Percentiles rank a stretch among this genome's conserved stretches.
Conservation (phyloP, 805 yeast genomes). For the Lachancea waltii region DNA sequence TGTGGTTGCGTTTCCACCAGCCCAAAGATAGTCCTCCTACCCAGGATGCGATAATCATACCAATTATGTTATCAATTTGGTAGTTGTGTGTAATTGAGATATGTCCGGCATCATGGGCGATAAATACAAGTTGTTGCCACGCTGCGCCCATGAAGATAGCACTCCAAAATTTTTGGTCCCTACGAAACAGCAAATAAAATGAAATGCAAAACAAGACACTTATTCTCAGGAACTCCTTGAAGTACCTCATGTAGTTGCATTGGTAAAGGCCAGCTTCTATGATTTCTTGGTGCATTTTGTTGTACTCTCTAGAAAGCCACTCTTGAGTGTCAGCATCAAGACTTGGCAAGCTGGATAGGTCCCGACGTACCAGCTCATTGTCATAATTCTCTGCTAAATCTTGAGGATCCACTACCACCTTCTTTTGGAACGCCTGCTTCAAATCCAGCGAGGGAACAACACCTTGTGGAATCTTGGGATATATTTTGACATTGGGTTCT, state of each 20-base stretch:
- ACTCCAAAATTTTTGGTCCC: conserved; percentile 42
- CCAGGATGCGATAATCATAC: conserved; percentile 67
- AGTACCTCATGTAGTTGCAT: conserved; percentile 69
- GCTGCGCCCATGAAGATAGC: conserved; percentile 65
- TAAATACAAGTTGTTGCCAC: conserved; percentile 87
- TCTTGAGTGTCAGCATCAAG: conserved; percentile 65
- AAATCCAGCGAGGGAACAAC: conserved; percentile 37
- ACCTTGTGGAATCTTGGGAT: conserved; percentile 49
- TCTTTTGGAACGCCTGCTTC: conserved; percentile 23
- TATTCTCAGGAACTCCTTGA: conserved; percentile 61
- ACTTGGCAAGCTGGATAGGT: conserved; percentile 51
- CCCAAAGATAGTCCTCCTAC: conserved; percentile 85
- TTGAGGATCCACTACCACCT: conserved; percentile 49
- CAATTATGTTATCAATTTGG: conserved; percentile 66
- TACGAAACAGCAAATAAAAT: conserved; percentile 40
- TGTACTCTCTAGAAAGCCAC: conserved; percentile 48
- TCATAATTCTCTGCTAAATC: conserved; percentile 52
- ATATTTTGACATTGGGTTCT: conserved; percentile 36
- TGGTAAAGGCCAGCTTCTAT: conserved; percentile 56
- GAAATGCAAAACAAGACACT: conserved; percentile 45
- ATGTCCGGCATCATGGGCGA: conserved; percentile 90
- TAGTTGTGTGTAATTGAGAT: conserved; percentile 75
- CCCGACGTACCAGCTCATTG: conserved; percentile 46
- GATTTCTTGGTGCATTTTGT: conserved; percentile 50
- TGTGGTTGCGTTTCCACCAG: conserved; percentile 94